Conservation (phyloP, 305 asterid genomes). For the Rubia peregrina region DNA sequence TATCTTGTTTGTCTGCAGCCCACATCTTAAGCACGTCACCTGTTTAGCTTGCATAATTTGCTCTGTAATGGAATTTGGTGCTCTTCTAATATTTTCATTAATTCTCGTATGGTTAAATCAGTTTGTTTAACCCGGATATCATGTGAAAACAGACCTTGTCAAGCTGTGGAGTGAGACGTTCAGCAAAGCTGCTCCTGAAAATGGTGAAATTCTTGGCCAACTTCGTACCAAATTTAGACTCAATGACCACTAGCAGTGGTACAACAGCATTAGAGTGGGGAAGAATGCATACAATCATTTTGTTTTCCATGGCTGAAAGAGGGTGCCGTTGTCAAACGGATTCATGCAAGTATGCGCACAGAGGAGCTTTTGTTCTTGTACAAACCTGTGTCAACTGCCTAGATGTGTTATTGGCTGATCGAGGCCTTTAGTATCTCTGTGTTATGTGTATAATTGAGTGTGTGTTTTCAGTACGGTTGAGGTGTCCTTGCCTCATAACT, state of each 20-base stretch:
- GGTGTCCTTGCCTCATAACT: background rate
- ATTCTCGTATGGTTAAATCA: background rate
- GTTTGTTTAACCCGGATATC: conserved; percentile 17
- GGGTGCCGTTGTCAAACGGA: background rate
- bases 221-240: conserved; percentile 26
- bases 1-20: background rate
- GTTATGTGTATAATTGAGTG: background rate
- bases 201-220: conserved; percentile 35
- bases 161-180: conserved; percentile 65
- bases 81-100: background rate
- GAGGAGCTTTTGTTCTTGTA: background rate
- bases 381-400: background rate
- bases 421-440: background rate
- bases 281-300: background rate
- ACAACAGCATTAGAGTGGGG: background rate
- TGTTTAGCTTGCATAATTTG: background rate
- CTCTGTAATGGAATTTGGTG: background rate
- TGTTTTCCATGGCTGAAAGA: background rate
- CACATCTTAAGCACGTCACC: background rate
- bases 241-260: background rate
- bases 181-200: conserved; percentile 37
- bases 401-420: too few species aligned
- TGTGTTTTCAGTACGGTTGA: background rate
- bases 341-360: background rate
- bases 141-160: conserved; percentile 45